Evolutionary conservation across 116 monocot species (phyloP), one percentile per base, ranked within the genome.

Genomic region (Phalaenopsis hybrid): DNA sequence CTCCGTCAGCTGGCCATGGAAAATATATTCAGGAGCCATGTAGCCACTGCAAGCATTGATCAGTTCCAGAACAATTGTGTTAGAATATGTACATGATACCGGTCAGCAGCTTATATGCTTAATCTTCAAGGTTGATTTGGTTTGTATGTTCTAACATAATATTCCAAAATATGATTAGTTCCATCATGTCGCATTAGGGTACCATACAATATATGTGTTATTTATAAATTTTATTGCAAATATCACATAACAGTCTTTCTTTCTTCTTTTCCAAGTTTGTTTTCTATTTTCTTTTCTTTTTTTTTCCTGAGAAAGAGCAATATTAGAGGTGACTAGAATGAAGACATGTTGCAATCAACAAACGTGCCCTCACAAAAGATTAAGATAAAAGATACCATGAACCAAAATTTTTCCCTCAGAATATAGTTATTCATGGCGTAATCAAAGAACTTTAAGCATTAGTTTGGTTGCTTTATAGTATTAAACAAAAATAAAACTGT

Each of bases 1-100:
- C 82, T 89, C 86, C 43, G 86, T 86, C 33, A 89, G 79, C 76
- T 89, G 86, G 58, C 89, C 89, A 41, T 86, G 86, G 49, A 89
- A 70, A 55, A 89, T 86, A 48, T 89, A 89, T 37, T 89, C 86
- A 17, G 89, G 86, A 57, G 89, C 89, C 89, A 89, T 89, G 52
- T 89, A 89, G 23, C 89, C 89, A 45, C 89, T 89, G 63, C 61
- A 81, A 77, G 25, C 76, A 43, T 8, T 23, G 21, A 45, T 44
- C 41, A 72, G 33, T 72, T 72, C 72, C 31, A 72, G 34, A 72
- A 37, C 41, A 72, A 37, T 37, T 13, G 21, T 16, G 37, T 17
- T 72, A 16, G 37, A 72, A 34, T 28, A 31, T 67, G 72, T 6
- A 72, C 5, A 41, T 72, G 37, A 34, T 41, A 15, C 15, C 4